Percentiles rank a stretch among this genome's conserved stretches.
phyloP scores from a whole-genome alignment of 73 alveolate genomes.

The Strombidium stylifer region DNA sequence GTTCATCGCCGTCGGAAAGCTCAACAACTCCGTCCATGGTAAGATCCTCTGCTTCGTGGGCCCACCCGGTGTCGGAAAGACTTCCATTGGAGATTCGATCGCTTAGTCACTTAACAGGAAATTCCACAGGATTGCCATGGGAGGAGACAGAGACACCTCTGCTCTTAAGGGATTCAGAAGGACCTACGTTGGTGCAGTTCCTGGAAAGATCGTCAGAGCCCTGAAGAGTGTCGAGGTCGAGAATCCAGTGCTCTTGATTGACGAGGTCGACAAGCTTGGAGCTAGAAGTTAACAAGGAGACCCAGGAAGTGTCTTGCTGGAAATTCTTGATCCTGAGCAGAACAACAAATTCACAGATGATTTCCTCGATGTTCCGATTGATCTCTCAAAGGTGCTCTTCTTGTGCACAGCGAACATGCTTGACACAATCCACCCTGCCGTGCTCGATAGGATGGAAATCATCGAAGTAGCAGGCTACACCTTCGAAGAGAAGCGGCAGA shows the following conservation, averaged over 20 bases:
- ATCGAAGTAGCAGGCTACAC: constrained; percentile 81
- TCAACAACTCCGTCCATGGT: constrained; percentile 73
- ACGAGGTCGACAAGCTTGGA: constrained; percentile 78
- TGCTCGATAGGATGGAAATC: constrained; percentile 75
- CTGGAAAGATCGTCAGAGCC: constrained; percentile 80
- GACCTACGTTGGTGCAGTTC: constrained; percentile 86
- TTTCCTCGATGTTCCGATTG: constrained; percentile 73
- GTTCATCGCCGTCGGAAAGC: constrained; percentile 83
- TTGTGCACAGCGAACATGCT: constrained; percentile 79
- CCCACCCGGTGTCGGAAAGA: constrained; percentile 95
- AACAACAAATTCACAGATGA: constrained; percentile 70
- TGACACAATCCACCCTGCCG: constrained; percentile 67
- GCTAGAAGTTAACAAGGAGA: constrained; percentile 74
- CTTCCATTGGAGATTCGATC: constrained; percentile 77
- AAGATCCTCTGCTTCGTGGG: constrained; percentile 86
- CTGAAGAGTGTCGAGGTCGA: constrained; percentile 66
- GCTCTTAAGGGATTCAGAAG: constrained; percentile 82
- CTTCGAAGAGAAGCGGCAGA: constrained; percentile 63
- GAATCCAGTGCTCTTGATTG: constrained; percentile 80
- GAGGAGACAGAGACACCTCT: constrained; percentile 83
- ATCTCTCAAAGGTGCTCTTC: constrained; percentile 71
- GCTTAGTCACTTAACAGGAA: constrained; percentile 79
- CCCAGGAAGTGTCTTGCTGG: constrained; percentile 77
- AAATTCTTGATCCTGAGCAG: constrained; percentile 82
- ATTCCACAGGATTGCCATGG: constrained; percentile 77